Conservation (phyloP, 805 yeast species). For the Metschnikowia anglica region DNA sequence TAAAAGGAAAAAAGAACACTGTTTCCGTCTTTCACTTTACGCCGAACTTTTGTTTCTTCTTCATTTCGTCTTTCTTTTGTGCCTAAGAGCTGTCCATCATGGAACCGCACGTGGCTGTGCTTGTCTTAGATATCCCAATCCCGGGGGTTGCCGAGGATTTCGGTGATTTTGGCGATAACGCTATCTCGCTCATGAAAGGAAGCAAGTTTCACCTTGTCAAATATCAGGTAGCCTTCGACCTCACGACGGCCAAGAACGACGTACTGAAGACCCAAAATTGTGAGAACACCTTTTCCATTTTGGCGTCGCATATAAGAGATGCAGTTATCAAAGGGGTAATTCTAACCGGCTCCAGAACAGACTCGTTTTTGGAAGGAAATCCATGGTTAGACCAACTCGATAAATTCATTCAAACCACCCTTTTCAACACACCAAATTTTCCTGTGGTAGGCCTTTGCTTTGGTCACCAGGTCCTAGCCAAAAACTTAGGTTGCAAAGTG, state of each 20-base stretch:
- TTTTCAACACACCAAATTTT: slow-evolving; percentile 25
- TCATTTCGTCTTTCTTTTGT: slow-evolving; percentile 1
- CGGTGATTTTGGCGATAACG: slow-evolving; percentile 57
- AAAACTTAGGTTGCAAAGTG: slow-evolving; percentile 62
- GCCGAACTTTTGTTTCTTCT: too few species aligned
- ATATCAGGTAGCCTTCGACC: slow-evolving; percentile 37
- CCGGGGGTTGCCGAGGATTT: slow-evolving; percentile 27
- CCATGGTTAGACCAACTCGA: slow-evolving; percentile 45
- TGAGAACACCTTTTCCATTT: slow-evolving; percentile 17
- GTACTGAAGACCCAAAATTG: slow-evolving; percentile 1
- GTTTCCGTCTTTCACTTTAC: too few species aligned
- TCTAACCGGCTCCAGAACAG: slow-evolving; percentile 53
- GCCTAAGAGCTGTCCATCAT: slow-evolving; percentile 7
- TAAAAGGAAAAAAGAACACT: too few species aligned
- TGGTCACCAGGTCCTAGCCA: slow-evolving; percentile 79
- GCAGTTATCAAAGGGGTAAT: slow-evolving; percentile 41
- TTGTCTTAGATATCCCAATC: slow-evolving; percentile 42
- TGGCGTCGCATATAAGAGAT: slow-evolving; percentile 27
- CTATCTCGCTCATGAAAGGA: slow-evolving; percentile 30
- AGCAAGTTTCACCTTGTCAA: slow-evolving; percentile 26
- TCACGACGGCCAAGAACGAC: slow-evolving; percentile 13
- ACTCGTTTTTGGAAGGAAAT: slow-evolving; percentile 40
- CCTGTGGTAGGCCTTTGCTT: slow-evolving; percentile 76
- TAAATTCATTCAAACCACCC: slow-evolving; percentile 28
- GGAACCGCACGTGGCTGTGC: slow-evolving; percentile 37